Conservation (phyloP, 306 rosid genomes). For the Cyamopsis tetragonoloba region DNA sequence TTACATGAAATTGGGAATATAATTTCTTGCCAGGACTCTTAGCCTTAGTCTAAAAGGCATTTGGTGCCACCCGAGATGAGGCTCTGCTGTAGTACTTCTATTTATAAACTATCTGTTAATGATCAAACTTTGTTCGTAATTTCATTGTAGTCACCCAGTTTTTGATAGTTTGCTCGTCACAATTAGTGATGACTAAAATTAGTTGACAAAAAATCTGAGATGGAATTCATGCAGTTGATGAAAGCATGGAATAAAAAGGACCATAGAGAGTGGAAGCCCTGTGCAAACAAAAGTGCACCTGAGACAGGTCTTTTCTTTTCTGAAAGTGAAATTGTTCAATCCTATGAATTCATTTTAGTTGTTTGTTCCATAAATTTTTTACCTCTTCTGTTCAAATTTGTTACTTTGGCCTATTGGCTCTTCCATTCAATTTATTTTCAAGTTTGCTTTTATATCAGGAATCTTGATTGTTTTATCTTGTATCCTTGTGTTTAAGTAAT, state of each 20-base stretch:
- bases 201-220: constrained; percentile 18
- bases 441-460: constrained; percentile 7
- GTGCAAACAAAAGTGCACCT: constrained; percentile 43
- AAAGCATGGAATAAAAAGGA: constrained; percentile 58
- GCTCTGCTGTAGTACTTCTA: background rate
- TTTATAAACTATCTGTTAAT: too few species aligned
- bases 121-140: background rate
- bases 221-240: constrained; percentile 58
- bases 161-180: background rate
- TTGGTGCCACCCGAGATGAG: background rate
- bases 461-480: background rate
- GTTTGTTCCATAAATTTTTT: background rate
- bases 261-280: constrained; percentile 69
- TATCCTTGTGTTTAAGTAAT: constrained; percentile 10
- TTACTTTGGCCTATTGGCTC: background rate
- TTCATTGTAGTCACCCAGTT: background rate
- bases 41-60: background rate
- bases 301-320: constrained; percentile 47
- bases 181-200: background rate
- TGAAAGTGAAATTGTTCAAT: background rate
- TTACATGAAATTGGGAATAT: background rate
- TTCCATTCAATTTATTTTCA: constrained; percentile 2
- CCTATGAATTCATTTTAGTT: background rate
- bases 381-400: background rate
- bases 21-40: background rate